Base-by-base conservation (phyloP, 2,329 filamentous ascomycete genomes). In the Pseudogymnoascus sp. region DNA sequence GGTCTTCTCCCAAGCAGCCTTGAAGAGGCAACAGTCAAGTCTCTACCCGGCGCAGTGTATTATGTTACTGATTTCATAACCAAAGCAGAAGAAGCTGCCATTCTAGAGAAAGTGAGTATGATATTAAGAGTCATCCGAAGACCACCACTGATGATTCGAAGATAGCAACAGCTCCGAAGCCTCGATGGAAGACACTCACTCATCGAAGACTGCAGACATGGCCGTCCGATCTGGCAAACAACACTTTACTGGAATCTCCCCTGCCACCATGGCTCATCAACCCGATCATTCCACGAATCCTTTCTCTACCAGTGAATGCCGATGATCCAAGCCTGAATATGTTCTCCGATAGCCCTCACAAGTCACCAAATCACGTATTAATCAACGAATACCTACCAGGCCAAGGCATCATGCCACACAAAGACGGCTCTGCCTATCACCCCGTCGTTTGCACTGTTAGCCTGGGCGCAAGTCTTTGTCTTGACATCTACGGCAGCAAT, bases 401-500 rank as follows among this genome's bases (percentile, higher is more conserved):
- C 1, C 84, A 96, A 66, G 93, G 93, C n/a, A 97, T 97, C 67
- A 96, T 97, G 90, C 87, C 92, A 55, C 93, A 97, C 74, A 94
- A 97, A 79, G 93, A 99, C 73, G 94, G 93, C 1, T 78, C 83
- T 7, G 91, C 93, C 8, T 99, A 99, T 72, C 83, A 89, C 71
- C 89, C 89, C 1, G 85, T 95, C 12, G 93, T 97, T 11, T 94
- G 91, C 66, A 97, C 94, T 1, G 87, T 97, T 66, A 96, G 91
- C 75, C 77, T 99, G 6, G 91, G 91, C 0, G 84, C 85, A 8
- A 84, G 84, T 58, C 78, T 96, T 7, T 91, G 93, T 63, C 79
- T 97, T 60, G 87, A 96, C 68, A 78, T 97, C 12, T 86, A 89
- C 72, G 79, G 80, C 68, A 87, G 82, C 73, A 84, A 80, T 64